phyloP scores from a whole-genome alignment of 768 basidiomycete genomes.

The Mrakia blollopis region DNA sequence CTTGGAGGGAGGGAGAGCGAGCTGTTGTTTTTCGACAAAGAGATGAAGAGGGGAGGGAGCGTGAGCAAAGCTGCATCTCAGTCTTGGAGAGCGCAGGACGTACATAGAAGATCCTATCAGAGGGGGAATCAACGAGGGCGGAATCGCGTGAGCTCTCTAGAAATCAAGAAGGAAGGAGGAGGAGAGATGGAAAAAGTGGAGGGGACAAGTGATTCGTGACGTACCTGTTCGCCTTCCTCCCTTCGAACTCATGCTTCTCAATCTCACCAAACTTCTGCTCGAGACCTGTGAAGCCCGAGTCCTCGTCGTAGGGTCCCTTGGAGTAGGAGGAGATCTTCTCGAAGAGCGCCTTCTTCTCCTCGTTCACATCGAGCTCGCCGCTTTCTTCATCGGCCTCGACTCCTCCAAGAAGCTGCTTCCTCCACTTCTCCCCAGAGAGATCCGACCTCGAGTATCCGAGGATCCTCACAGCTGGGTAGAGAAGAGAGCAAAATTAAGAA shows the following conservation, averaged over 20 bases:
- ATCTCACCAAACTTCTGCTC: background rate
- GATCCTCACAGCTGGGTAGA: slow-evolving; percentile 28
- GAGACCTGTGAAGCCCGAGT: slow-evolving; percentile 30
- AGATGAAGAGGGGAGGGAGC: background rate
- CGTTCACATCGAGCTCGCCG: slow-evolving; percentile 1
- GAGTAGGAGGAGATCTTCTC: slow-evolving; percentile 31
- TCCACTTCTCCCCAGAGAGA: slow-evolving; percentile 31
- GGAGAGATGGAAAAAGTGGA: background rate
- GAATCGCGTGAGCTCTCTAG: background rate
- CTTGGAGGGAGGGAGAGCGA: slow-evolving; percentile 35
- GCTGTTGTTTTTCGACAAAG: slow-evolving; percentile 17
- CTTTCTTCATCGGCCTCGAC: slow-evolving; percentile 17
- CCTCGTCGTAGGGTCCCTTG: slow-evolving; percentile 34
- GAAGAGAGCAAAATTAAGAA: slow-evolving; percentile 2
- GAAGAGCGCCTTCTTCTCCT: slow-evolving; percentile 30
- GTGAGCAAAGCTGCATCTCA: background rate
- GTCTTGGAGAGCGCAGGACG: background rate
- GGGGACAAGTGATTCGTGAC: background rate
- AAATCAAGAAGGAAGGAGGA: background rate
- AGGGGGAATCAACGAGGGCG: background rate
- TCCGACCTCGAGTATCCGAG: slow-evolving; percentile 35
- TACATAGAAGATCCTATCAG: background rate
- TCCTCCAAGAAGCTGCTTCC: slow-evolving; percentile 31
- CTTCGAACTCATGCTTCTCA: slow-evolving; percentile 30
- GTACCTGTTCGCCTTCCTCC: slow-evolving; percentile 30